These are phyloP conservation scores for Fragilaria crotonensis DNA, from an alignment of 108 stramenopile genomes.

Conservation along the genomic window DNA sequence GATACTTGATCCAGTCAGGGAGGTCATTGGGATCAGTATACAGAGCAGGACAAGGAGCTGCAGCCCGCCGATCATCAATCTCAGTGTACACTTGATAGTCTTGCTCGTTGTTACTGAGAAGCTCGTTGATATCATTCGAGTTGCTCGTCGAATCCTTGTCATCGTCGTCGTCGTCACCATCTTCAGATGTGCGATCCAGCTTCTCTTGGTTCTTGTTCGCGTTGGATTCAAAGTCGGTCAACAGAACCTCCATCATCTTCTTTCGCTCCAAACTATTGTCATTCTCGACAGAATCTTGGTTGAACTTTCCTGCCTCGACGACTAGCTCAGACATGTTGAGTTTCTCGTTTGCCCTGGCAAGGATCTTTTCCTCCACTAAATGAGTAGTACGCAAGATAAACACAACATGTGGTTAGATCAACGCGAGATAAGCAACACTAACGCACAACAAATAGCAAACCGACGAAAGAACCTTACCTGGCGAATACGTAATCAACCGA, in stretches of 20 bases:
- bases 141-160: slow-evolving; percentile 10
- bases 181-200: slow-evolving; percentile 31
- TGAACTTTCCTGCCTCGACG: slow-evolving; percentile 94
- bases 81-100: slow-evolving; percentile 82
- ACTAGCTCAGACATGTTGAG: slow-evolving; percentile 89
- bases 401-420: too few relatives aligned
- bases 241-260: slow-evolving; percentile 78
- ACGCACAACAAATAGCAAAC: too few relatives aligned
- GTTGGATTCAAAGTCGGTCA: slow-evolving; percentile 75
- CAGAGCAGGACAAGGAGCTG: slow-evolving; percentile 25
- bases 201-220: slow-evolving; percentile 17
- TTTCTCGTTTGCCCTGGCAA: slow-evolving; percentile 88
- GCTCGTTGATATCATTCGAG: slow-evolving; percentile 70
- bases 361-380: slow-evolving; percentile 86
- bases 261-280: slow-evolving; percentile 76
- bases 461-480: slow-evolving; percentile 16
- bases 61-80: slow-evolving; percentile 42
- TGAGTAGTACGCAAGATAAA: too few relatives aligned
- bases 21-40: slow-evolving; percentile 51
- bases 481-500: slow-evolving; percentile 84
- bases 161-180: slow-evolving; percentile 53
- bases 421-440: too few relatives aligned
- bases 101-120: slow-evolving; percentile 85
- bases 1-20: slow-evolving; percentile 77
- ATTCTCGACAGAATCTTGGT: slow-evolving; percentile 67